A percentile compares a stretch with the other conserved stretches of the same genome.
phyloP scores from a whole-genome alignment of 2,329 filamentous ascomycete genomes.

The Fusarium torulosum region DNA sequence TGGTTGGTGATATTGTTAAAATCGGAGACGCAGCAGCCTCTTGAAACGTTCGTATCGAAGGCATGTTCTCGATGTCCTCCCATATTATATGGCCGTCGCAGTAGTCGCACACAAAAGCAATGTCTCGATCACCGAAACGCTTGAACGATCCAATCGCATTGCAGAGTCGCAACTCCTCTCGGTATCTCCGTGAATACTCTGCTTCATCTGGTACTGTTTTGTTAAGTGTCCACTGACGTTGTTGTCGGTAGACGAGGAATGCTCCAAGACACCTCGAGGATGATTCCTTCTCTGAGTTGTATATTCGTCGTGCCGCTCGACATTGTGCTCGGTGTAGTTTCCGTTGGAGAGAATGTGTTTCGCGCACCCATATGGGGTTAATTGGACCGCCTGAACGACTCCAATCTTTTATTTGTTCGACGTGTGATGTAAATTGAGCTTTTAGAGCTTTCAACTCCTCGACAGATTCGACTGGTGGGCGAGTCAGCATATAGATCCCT shows the following conservation, averaged over 20 bases:
- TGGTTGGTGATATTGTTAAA: slow-evolving; percentile 44
- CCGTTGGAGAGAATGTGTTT: slow-evolving; percentile 62
- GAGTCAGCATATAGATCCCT: slow-evolving; percentile 14
- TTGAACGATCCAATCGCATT: slow-evolving; percentile 68
- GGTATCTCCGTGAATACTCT: slow-evolving; percentile 55
- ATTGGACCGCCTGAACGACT: slow-evolving; percentile 66
- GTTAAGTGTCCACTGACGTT: slow-evolving; percentile 54
- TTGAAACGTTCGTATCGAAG: slow-evolving; percentile 57
- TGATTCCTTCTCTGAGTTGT: slow-evolving; percentile 63
- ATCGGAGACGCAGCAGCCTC: slow-evolving; percentile 44
- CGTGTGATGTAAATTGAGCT: slow-evolving; percentile 61
- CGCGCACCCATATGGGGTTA: slow-evolving; percentile 67
- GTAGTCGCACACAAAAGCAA: slow-evolving; percentile 71
- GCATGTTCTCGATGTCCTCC: slow-evolving; percentile 67
- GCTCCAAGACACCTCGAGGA: slow-evolving; percentile 67
- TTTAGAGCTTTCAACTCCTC: slow-evolving; percentile 62
- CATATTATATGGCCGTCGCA: slow-evolving; percentile 72
- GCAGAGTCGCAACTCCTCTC: slow-evolving; percentile 65
- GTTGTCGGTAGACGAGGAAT: slow-evolving; percentile 65
- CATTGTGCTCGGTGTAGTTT: slow-evolving; percentile 70
- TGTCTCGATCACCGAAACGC: slow-evolving; percentile 65
- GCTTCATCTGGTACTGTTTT: slow-evolving; percentile 42
- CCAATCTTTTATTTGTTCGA: slow-evolving; percentile 67
- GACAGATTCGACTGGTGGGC: slow-evolving; percentile 63
- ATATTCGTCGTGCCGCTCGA: slow-evolving; percentile 68